Evolutionary conservation across 1,284 basidiomycete species (phyloP).

Genomic region (Xerocomus nothofagi): DNA sequence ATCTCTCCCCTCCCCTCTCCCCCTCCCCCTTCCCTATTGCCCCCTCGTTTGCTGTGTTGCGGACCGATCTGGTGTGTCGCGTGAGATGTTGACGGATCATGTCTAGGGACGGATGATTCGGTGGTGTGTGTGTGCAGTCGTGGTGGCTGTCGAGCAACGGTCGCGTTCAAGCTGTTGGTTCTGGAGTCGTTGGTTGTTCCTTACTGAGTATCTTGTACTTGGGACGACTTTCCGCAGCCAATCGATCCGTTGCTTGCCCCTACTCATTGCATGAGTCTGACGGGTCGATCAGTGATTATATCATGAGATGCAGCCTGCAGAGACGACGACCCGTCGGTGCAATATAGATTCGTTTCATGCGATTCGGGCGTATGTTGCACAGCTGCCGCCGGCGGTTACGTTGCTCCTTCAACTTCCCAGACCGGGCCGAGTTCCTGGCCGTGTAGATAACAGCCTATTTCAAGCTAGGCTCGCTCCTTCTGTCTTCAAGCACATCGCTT

Average conservation of each 20-base stretch:
- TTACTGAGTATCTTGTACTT: slow-evolving; percentile 10
- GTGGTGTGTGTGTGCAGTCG: slow-evolving; percentile 12
- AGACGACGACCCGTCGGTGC: background rate
- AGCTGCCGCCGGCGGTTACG: no score
- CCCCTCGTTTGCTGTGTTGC: slow-evolving; percentile 15
- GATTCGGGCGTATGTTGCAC: no score
- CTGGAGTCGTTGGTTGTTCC: slow-evolving; percentile 5
- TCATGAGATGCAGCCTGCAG: background rate
- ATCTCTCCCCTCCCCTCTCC: background rate
- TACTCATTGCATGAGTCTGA: background rate
- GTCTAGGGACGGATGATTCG: slow-evolving; percentile 17
- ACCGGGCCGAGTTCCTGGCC: no score
- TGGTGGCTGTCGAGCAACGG: slow-evolving; percentile 9
- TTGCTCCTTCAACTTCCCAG: no score
- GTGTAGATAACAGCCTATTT: no score
- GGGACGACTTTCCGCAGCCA: slow-evolving; percentile 7
- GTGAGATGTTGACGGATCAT: slow-evolving; percentile 15
- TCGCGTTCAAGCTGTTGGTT: slow-evolving; percentile 11
- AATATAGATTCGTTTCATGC: background rate
- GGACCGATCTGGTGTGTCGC: slow-evolving; percentile 18
- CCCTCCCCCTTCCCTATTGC: background rate
- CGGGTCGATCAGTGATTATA: background rate
- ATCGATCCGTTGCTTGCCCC: slow-evolving; percentile 17
- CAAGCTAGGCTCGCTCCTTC: no score
- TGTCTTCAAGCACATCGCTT: no score